Base-by-base conservation (phyloP, 2,329 filamentous ascomycete genomes). In the Arthrobotrys conoides region DNA sequence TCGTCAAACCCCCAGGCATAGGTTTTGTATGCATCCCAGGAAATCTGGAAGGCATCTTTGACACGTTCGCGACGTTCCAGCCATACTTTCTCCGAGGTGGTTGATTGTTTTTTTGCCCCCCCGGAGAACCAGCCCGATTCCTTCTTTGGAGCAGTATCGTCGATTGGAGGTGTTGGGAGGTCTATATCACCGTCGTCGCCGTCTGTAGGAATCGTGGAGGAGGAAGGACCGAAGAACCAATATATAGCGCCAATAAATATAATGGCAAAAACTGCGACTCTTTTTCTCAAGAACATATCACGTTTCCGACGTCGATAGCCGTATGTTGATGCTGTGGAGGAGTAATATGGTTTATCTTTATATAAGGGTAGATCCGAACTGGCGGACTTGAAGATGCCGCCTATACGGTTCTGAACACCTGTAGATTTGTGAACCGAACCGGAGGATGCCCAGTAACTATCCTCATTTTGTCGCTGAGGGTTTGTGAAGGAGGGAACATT, bases 1-100 rank as follows among this genome's bases (percentile, higher is more conserved):
- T 96, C 91, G 84, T 99, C 96, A 82, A 91, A 91, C 38, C 93
- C 96, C 96, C 96, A 99, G 30, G 92, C 96, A 86, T 98, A 91
- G 83, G 93, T 90, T 84, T 94, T 92, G 84, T 99, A 99, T 6
- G 92, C 92, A 83, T 94, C 91, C 93, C 94, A 99, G 83, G 94
- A 97, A 81, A 96, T 86, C 84, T 92, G 89, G 84, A 99, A 98
- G 18, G 93, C 94, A 83, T 97, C 93, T 78, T 92, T 93, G 2
- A 99, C 96, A 80, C 89, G 89, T 81, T 96, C 90, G 82, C 92
- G 89, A 83, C 95, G 89, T 81, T 89, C 88, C 33, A 89, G 85
- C 96, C 96, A 99, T 83, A 97, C 89, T 1, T 90, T 87, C 24
- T 82, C 44, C 5, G 69, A 18, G 6, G n/a, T 36, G 33, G 51